phyloP scores from a whole-genome alignment of 306 rosid species.

The Dryas drummondii region DNA sequence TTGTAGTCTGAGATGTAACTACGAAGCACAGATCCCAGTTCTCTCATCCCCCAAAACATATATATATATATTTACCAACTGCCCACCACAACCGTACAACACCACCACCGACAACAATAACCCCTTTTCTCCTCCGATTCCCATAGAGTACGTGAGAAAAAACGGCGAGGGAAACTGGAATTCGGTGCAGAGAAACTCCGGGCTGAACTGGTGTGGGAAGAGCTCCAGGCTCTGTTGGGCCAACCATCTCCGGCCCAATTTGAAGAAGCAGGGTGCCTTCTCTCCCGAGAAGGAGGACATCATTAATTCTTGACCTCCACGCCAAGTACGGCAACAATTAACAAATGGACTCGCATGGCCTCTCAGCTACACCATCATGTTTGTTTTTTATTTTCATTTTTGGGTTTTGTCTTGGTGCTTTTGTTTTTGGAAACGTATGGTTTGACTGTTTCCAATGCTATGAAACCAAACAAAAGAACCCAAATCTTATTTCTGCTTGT shows the following conservation, averaged over 20 bases:
- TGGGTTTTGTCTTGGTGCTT: too few species aligned
- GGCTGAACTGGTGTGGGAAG: constrained; percentile 80
- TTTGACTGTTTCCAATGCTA: too few species aligned
- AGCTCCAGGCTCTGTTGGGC: constrained; percentile 97
- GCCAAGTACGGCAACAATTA: constrained; percentile 84
- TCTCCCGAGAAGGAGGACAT: constrained; percentile 62
- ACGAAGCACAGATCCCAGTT: too few species aligned
- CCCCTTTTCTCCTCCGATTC: constrained; percentile 27
- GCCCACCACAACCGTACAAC: too few species aligned
- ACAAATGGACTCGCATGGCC: constrained; percentile 98
- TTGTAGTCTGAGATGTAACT: too few species aligned
- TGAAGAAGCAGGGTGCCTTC: constrained; percentile 71
- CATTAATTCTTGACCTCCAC: constrained; percentile 69
- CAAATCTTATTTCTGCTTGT: neutral
- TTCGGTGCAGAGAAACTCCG: constrained; percentile 62
- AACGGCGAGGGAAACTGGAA: constrained; percentile 96
- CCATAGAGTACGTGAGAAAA: constrained; percentile 72
- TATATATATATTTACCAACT: too few species aligned
- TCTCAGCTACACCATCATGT: constrained; percentile 66
- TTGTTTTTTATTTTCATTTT: too few species aligned
- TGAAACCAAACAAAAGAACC: too few species aligned
- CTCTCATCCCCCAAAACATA: too few species aligned
- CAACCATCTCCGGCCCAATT: constrained; percentile 77
- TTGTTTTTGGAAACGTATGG: too few species aligned
- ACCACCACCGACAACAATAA: too few species aligned